Evolutionary conservation across 768 basidiomycete species (phyloP), one percentile per base, ranked within the genome.

Genomic region (Suillus lakei): DNA sequence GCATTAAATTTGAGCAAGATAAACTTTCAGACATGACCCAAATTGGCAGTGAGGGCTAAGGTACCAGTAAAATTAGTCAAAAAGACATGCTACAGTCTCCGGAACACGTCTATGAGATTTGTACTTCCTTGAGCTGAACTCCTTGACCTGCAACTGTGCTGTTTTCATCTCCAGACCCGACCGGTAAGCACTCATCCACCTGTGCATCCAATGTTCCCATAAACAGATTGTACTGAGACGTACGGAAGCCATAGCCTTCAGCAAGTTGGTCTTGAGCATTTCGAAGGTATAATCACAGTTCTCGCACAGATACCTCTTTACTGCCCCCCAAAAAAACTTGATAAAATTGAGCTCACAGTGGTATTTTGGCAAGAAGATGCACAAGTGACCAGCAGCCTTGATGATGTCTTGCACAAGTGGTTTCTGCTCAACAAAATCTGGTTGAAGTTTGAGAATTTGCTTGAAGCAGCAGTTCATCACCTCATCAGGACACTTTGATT

Each of bases 271-370:
- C 36, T 72, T 66, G n/a, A 76, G 66, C 18, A 68, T 71, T 4
- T 64, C 61, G 44, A 75, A 76, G 2, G 70, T 73, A 43, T 72
- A 73, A 60, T 76, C 69, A 55, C 70, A 76, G 48, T 74, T 43
- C 23, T 67, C 66, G 67, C 64, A 16, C 54, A 69, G 56, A 36
- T 71, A 68, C 26, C 64, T 61, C 61, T 79, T 80, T 16, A 72
- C 69, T 12, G 68, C 66, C 7, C 79, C 79, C 74, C 78, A 75
- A 61, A 69, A 74, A 62, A 67, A 64, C 44, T 58, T 38, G 32
- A 74, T 74, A 15, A 67, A 68, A 54, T 74, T 74, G 7, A 74
- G 61, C 60, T 75, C 65, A 53, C 72, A 74, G 56, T 76, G 74
- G 46, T 69, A 76, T 51, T 77, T 75, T 4, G 74, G 70, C 8